Base-by-base conservation (phyloP, 805 yeast species). In the Ogataea siamensis region DNA sequence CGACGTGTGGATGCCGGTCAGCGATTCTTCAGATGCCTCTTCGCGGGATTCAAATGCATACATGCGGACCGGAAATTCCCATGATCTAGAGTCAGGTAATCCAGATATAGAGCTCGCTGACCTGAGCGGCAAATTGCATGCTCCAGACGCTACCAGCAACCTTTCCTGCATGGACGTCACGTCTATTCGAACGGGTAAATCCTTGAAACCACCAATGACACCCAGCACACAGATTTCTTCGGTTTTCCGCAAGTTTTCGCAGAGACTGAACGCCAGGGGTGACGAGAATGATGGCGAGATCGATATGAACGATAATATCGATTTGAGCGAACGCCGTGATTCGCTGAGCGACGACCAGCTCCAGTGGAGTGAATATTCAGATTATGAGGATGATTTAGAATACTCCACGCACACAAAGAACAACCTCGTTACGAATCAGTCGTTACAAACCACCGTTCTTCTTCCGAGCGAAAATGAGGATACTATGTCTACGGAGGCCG, bases 261-360 rank as follows among this genome's bases (percentile, higher is more conserved):
- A 50, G 5, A 48, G 47, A 21, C 49, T 55, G 23, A 55, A 51
- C 35, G 53, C 59, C 7, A 42, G 44, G 5, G 50, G 47, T 4
- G 42, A 45, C 27, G 50, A 40, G 11, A 45, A 49, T 3, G 39
- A 38, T 8, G 45, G 40, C 22, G 37, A 32, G 5, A 29, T 33
- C n/a, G 45, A 40, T 2, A 35, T 45, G 43, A 39, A 10, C 9
- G 40, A 26, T 8, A 41, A 44, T 17, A 34, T 39, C 15, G 52
- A 47, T 21, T 28, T 32, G 15, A 27, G 33, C 8, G 39, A 36
- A 25, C 28, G 26, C 10, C 29, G n/a, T 9, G 29, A 26, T 9
- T 26, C 16, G 10, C 24, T 22, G 13, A 40, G 20, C 5, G 20
- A 34, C 27, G 20, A 16, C 18, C 30, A 28, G 14, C 11, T 27